Evolutionary conservation across 2,329 filamentous ascomycete genomes (phyloP), one percentile per base, ranked within the genome.

Genomic region (Cladosporium colombiae): DNA sequence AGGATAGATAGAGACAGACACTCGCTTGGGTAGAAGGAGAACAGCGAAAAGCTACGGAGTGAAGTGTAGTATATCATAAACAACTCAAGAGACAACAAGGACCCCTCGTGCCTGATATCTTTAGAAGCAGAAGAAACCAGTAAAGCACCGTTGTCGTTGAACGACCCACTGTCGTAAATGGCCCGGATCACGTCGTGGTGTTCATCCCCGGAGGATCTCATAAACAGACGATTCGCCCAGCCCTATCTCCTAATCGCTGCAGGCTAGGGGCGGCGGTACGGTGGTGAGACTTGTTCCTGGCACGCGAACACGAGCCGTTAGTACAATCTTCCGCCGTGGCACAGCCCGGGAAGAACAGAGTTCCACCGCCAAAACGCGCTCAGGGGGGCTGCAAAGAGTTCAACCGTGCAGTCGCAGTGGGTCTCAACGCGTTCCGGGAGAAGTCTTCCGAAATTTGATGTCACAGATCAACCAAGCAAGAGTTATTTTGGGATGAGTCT

Each of bases 141-240:
- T 18, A 31, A 37, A 52, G 44, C 27, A 52, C 58, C 46, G 46
- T 62, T 52, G 44, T 62, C 46, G 59, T 62, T 62, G 59, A 50
- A 62, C 25, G 46, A 40, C 46, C 59, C 59, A 62, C 59, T 62
- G 56, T 63, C 61, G 61, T 56, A 56, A 46, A 63, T 56, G 18
- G 61, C 61, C 50, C 61, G 61, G 50, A 56, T 31, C 61, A 63
- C n/a, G 33, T 40, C 23, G 11, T 63, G 50, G 61, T 63, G 23
- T 33, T 63, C 60, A 25, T 44, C 23, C 50, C 61, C 61, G 61
- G 61, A 63, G 61, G 50, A 63, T 63, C 50, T 63, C 61, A 63
- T 63, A 63, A 31, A 46, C 61, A 63, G 61, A 35, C 50, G 61
- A 63, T 23, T 37, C 44, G 46, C 52, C 27, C 55, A 57, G 55